Conservation (phyloP, 148 eudicot genomes). For the Camellia japonica region DNA sequence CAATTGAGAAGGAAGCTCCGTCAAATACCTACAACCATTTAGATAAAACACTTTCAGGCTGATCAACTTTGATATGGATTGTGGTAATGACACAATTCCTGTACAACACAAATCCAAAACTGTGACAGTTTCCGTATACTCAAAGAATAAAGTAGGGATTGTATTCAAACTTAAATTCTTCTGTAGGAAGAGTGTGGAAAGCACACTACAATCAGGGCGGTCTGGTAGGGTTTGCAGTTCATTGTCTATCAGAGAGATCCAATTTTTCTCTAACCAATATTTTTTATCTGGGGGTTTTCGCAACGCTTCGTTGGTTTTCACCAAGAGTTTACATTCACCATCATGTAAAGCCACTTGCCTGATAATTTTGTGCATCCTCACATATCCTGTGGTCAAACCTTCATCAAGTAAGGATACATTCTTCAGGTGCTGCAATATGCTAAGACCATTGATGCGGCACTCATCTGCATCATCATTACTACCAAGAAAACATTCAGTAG, state of each 20-base stretch:
- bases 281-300: neutral
- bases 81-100: slow-evolving; percentile 11
- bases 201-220: slow-evolving; percentile 5
- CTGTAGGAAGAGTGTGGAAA: slow-evolving; percentile 25
- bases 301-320: slow-evolving; percentile 5
- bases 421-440: slow-evolving; percentile 11
- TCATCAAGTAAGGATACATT: slow-evolving; percentile 18
- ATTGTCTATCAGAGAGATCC: slow-evolving; percentile 18
- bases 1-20: slow-evolving; percentile 12
- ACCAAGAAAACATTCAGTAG: slow-evolving; percentile 8
- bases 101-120: slow-evolving; percentile 16
- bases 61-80: neutral
- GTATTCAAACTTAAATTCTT: slow-evolving; percentile 7
- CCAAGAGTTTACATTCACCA: neutral
- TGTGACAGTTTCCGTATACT: slow-evolving; percentile 7
- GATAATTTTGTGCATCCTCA: slow-evolving; percentile 24
- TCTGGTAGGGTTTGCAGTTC: slow-evolving; percentile 17
- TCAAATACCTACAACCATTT: slow-evolving; percentile 13
- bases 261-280: slow-evolving; percentile 13
- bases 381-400: neutral
- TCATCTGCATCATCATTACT: neutral
- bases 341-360: slow-evolving; percentile 10
- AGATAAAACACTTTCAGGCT: slow-evolving; percentile 21
- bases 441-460: neutral
- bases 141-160: slow-evolving; percentile 16